phyloP scores from a whole-genome alignment of 257 asterid genomes.

The Verbascum thapsus region DNA sequence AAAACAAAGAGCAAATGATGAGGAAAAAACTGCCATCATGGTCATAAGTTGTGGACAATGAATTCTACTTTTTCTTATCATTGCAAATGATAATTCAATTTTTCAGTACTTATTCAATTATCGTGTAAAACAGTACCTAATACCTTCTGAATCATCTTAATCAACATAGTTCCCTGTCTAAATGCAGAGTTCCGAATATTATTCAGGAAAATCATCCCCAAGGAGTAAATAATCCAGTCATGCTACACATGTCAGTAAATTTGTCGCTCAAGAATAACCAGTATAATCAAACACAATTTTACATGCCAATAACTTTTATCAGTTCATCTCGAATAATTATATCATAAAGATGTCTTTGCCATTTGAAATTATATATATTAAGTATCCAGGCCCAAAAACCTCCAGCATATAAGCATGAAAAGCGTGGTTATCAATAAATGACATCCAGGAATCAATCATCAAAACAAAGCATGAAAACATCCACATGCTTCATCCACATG shows the following conservation, averaged over 20 bases:
- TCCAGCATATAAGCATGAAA: slow-evolving; percentile 1
- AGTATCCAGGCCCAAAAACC: neutral
- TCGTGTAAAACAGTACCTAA: too few relatives aligned
- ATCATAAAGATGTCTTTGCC: neutral
- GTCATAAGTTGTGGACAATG: neutral
- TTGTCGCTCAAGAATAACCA: slow-evolving; percentile 6
- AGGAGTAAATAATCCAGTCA: slow-evolving; percentile 15
- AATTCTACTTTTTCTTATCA: slow-evolving; percentile 12
- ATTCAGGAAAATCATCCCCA: slow-evolving; percentile 10
- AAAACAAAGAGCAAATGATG: slow-evolving; percentile 23
- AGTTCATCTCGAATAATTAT: neutral
- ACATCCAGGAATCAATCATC: slow-evolving; percentile 9
- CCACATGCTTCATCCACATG: slow-evolving; percentile 4
- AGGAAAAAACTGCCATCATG: slow-evolving; percentile 8
- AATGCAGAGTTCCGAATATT: neutral
- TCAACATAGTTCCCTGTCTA: slow-evolving; percentile 4
- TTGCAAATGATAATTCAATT: too few relatives aligned
- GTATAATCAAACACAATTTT: slow-evolving; percentile 16
- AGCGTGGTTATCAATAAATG: slow-evolving; percentile 7
- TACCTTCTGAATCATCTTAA: neutral
- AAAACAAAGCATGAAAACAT: slow-evolving; percentile 4
- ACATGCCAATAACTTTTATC: neutral
- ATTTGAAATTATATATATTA: slow-evolving; percentile 15
- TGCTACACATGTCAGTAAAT: slow-evolving; percentile 11
- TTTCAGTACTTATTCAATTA: too few relatives aligned